These are phyloP conservation scores for Cardamine resedifolia DNA, from an alignment of 345 rosid species.

Conservation along the genomic window DNA sequence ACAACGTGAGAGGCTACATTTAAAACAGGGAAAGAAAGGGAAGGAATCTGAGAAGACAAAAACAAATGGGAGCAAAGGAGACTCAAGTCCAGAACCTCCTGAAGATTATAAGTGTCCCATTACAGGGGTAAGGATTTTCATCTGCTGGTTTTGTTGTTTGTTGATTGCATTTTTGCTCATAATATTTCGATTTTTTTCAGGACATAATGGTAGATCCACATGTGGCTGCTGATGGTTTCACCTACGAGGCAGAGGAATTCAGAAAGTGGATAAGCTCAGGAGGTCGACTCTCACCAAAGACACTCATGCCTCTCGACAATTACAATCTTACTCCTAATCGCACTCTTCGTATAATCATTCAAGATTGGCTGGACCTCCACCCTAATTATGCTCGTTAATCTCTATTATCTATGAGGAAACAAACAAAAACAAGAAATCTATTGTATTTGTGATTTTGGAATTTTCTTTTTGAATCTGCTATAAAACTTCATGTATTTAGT, in stretches of 20 bases:
- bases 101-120: slow-evolving; percentile 33
- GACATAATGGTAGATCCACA: too few relatives aligned
- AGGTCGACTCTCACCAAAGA: slow-evolving; percentile 56
- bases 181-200: too few relatives aligned
- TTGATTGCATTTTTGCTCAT: not conserved
- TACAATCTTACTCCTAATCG: slow-evolving; percentile 53
- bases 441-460: not conserved
- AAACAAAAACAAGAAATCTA: not conserved
- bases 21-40: slow-evolving; percentile 6
- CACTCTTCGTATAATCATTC: slow-evolving; percentile 58
- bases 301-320: slow-evolving; percentile 39
- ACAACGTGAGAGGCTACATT: too few relatives aligned
- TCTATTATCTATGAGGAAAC: not conserved
- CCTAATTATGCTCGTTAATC: slow-evolving; percentile 10
- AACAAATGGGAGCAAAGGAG: slow-evolving; percentile 13
- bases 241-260: slow-evolving; percentile 59
- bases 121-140: slow-evolving; percentile 23
- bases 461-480: too few relatives aligned
- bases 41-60: not conserved
- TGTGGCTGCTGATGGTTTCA: slow-evolving; percentile 77
- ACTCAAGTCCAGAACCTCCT: slow-evolving; percentile 19
- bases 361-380: slow-evolving; percentile 50
- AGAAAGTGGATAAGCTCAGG: slow-evolving; percentile 52
- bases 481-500: too few relatives aligned
- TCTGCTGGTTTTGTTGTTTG: not conserved